Evolutionary conservation across 805 yeast species (phyloP).

Genomic region (Debaryomyces hansenii): DNA sequence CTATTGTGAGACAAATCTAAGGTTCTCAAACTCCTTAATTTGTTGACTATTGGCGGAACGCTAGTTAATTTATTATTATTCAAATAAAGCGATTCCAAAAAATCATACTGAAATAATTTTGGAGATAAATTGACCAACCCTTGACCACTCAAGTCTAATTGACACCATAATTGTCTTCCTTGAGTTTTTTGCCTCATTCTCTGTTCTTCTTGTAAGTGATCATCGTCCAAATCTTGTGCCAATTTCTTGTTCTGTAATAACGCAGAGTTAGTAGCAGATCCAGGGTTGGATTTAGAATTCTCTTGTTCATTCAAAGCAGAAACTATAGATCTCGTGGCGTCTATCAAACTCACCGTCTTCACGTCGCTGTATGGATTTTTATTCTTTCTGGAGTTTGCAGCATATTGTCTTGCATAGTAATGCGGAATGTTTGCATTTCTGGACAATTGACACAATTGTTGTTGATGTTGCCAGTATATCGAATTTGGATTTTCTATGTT

Average conservation of each 20-base stretch:
- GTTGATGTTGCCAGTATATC: slow-evolving; percentile 76
- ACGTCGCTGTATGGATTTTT: slow-evolving; percentile 38
- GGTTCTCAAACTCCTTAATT: slow-evolving; percentile 71
- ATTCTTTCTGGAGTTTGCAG: slow-evolving; percentile 57
- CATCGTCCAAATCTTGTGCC: slow-evolving; percentile 54
- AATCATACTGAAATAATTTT: slow-evolving; percentile 74
- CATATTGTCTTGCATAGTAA: slow-evolving; percentile 81
- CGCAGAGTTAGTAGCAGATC: slow-evolving; percentile 38
- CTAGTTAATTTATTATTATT: slow-evolving; percentile 77
- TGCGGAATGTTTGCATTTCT: slow-evolving; percentile 68
- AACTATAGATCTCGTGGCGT: slow-evolving; percentile 41
- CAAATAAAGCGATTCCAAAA: slow-evolving; percentile 81
- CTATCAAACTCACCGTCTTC: slow-evolving; percentile 39
- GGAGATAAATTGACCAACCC: slow-evolving; percentile 71
- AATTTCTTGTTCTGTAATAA: slow-evolving; percentile 44
- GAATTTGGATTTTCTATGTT: slow-evolving; percentile 42
- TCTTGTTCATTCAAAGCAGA: slow-evolving; percentile 44
- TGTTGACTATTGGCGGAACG: slow-evolving; percentile 67
- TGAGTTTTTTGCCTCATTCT: slow-evolving; percentile 57
- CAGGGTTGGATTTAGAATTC: slow-evolving; percentile 24
- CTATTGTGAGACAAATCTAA: slow-evolving; percentile 82
- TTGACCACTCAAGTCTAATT: slow-evolving; percentile 89
- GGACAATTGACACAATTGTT: slow-evolving; percentile 68
- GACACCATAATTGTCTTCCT: slow-evolving; percentile 90
- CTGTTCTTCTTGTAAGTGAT: slow-evolving; percentile 51